Conservation (phyloP, 345 rosid species). For the Moringa oleifera region DNA sequence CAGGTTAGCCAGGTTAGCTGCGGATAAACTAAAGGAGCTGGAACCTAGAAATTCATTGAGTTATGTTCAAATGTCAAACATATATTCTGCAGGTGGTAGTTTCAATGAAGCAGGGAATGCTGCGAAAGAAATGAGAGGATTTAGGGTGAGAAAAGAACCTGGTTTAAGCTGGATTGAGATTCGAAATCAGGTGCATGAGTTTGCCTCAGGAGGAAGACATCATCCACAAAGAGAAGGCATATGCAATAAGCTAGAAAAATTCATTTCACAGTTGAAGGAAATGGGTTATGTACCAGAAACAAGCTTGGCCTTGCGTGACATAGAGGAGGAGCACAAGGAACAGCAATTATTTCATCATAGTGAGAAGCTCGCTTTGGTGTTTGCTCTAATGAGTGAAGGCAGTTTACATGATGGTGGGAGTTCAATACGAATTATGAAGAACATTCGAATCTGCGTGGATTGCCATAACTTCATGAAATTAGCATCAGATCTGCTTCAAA, state of each 20-base stretch:
- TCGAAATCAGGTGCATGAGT: constrained; percentile 58
- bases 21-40: constrained; percentile 51
- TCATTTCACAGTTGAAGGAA: constrained; percentile 58
- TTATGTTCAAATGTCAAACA: constrained; percentile 79
- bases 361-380: constrained; percentile 81
- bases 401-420: constrained; percentile 18
- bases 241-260: constrained; percentile 33
- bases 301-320: constrained; percentile 56
- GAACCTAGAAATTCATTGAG: constrained; percentile 61
- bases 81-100: constrained; percentile 63
- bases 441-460: constrained; percentile 74
- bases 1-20: constrained; percentile 53
- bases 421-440: constrained; percentile 62
- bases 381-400: constrained; percentile 43
- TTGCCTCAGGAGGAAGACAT: constrained; percentile 66
- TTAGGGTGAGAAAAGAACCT: constrained; percentile 69
- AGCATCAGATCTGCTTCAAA: constrained; percentile 54
- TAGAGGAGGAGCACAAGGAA: constrained; percentile 74
- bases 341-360: constrained; percentile 66
- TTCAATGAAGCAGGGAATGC: constrained; percentile 56
- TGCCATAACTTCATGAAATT: constrained; percentile 92
- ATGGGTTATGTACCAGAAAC: constrained; percentile 73
- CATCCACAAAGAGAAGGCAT: constrained; percentile 59
- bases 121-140: constrained; percentile 57
- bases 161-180: constrained; percentile 88